A percentile compares a stretch with the other conserved stretches of the same genome.
Evolutionary conservation across 2,329 filamentous ascomycete species (phyloP).

Genomic region (Orbilia javanica): DNA sequence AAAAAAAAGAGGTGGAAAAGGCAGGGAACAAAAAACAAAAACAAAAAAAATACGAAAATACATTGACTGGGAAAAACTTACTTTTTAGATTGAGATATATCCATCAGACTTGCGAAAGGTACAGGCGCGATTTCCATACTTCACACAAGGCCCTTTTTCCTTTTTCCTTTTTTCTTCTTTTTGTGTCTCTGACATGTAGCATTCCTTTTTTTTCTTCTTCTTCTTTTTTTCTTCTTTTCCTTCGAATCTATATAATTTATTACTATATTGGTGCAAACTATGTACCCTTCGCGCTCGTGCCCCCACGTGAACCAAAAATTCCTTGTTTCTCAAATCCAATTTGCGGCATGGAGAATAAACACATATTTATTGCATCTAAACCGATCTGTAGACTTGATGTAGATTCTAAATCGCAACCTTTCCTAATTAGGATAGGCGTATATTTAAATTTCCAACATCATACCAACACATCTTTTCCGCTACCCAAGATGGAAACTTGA

Average conservation of each 20-base stretch:
- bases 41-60: neutral
- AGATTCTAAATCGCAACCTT: neutral
- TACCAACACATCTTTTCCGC: neutral
- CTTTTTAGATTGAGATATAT: conserved; percentile 53
- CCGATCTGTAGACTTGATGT: too few species aligned
- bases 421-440: neutral
- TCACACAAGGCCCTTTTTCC: neutral
- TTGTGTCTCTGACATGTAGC: too few species aligned
- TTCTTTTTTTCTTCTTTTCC: neutral
- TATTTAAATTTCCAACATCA: neutral
- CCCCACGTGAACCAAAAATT: neutral
- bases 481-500: too few species aligned
- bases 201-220: conserved; percentile 7
- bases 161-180: conserved; percentile 5
- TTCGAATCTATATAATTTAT: neutral
- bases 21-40: neutral
- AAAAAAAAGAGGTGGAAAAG: neutral
- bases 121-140: conserved; percentile 32
- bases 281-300: neutral
- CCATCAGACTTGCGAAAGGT: conserved; percentile 57
- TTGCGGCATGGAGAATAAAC: neutral
- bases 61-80: conserved; percentile 10
- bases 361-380: neutral
- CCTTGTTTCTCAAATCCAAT: neutral
- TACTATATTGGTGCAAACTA: neutral